Evolutionary conservation across 768 basidiomycete genomes (phyloP), one percentile per base, ranked within the genome.

Genomic region (Clavaria fumosa): DNA sequence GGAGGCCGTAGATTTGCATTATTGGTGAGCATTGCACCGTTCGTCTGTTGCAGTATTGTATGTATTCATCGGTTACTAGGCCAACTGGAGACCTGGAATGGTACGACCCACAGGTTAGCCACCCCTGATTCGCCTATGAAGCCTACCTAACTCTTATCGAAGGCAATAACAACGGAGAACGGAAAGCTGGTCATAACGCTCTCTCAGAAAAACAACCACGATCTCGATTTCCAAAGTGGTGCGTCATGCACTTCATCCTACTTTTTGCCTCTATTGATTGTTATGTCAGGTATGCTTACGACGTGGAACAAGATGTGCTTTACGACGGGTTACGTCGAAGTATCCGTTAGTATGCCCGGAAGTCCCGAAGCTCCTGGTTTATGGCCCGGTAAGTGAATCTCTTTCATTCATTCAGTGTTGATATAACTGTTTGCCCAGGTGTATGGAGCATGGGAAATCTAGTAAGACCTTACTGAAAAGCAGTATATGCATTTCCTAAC

Each of bases 301-400:
- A 70, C 76, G 9, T 95, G 91, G 90, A 93, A 95, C 59, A 86
- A 95, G 58, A 58, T 95, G 38, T 97, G 91, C 59, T 95, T 90
- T 59, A 91, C 77, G 11, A 88, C 86, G 0, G 89, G 86, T 2
- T 89, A 90, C 51, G 62, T 96, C 40, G 95, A 95, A 58, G 72
- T 79, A 2, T 70, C 66, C n/a, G 48, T 86, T 14, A 83, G 79
- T 51, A 53, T 86, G 46, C 83, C 85, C 12, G 85, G 83, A 4
- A 55, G 61, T 7, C 60, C 68, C 1, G 45, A 50, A 27, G 63
- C 66, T 11, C 70, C 78, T 7, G 89, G 89, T 4, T 64, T 84
- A 43, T 95, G 89, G 91, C 90, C 93, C 38, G 89, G 77, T 66
- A 55, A 27, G 65, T 58, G 37, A 30, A 20, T 19, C n/a, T n/a